Percentiles rank a stretch among this genome's conserved stretches.
Conservation (phyloP, 768 basidiomycete species). For the Kwoniella dendrophila region DNA sequence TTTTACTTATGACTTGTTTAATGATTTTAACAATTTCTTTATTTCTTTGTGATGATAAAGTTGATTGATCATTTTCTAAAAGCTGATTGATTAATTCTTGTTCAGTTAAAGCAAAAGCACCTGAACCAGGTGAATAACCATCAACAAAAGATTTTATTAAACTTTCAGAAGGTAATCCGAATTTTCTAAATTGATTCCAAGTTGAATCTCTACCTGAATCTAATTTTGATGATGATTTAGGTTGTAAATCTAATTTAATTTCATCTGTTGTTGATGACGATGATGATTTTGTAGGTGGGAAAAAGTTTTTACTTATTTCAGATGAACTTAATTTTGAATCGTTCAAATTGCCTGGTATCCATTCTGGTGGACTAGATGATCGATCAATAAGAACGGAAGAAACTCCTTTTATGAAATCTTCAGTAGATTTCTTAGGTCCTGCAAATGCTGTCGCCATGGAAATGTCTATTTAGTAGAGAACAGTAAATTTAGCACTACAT, state of each 20-base stretch:
- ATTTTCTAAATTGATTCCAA: conserved; percentile 59
- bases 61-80: conserved; percentile 60
- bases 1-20: conserved; percentile 71
- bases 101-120: conserved; percentile 65
- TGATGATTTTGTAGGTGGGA: conserved; percentile 61
- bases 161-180: conserved; percentile 71
- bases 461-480: conserved; percentile 64
- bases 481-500: neutral
- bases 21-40: conserved; percentile 69
- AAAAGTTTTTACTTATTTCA: conserved; percentile 69
- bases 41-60: conserved; percentile 59
- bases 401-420: conserved; percentile 82
- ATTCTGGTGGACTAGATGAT: conserved; percentile 59
- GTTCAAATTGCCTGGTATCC: conserved; percentile 69
- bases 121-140: conserved; percentile 67
- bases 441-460: conserved; percentile 86
- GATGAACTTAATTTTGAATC: conserved; percentile 62
- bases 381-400: conserved; percentile 66
- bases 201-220: conserved; percentile 44
- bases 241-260: conserved; percentile 32
- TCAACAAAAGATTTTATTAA: conserved; percentile 70
- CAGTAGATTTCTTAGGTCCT: conserved; percentile 39
- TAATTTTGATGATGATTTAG: conserved; percentile 37
- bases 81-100: conserved; percentile 67
- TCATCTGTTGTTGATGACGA: conserved; percentile 7